Evolutionary conservation across 2,329 filamentous ascomycete species (phyloP), one percentile per base, ranked within the genome.

Genomic region (Cucurbitaria berberidis): DNA sequence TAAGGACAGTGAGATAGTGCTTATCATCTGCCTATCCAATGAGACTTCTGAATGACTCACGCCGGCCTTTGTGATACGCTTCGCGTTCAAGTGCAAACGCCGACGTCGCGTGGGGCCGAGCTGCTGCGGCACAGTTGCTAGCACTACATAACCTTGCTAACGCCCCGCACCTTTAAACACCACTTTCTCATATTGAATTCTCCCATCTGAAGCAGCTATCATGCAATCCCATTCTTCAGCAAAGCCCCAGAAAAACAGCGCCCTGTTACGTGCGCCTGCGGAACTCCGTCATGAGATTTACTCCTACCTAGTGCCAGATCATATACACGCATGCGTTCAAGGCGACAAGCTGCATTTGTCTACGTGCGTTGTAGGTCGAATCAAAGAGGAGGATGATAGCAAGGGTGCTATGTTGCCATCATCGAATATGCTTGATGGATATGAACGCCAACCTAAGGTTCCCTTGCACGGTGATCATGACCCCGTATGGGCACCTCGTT

Each of bases 401-500:
- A 16, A 18, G 10, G n/a, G n/a, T n/a, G n/a, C n/a, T n/a, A n/a
- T n/a, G n/a, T n/a, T n/a, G n/a, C n/a, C n/a, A n/a, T n/a, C n/a
- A n/a, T n/a, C n/a, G 34, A 19, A 36, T 10, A n/a, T 8, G 15
- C 34, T 4, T 19, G 34, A 19, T 10, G 34, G 13, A 4, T 2
- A 36, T 18, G 34, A 36, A 34, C 30, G 30, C 21, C 11, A 41
- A n/a, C 26, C 26, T 10, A 10, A 10, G n/a, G n/a, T n/a, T n/a
- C n/a, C n/a, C n/a, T n/a, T n/a, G n/a, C 29, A 27, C 8, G 5
- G 39, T 18, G n/a, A 18, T 9, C n/a, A 5, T 13, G 10, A 34
- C 22, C 16, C 18, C 22, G 19, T 34, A 10, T 34, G 26, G 41
- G 41, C 27, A 9, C 59, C 8, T 16, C 51, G 59, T 2, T 46